Evolutionary conservation across 495 filamentous ascomycete species (phyloP).

Genomic region (Physcia stellaris): DNA sequence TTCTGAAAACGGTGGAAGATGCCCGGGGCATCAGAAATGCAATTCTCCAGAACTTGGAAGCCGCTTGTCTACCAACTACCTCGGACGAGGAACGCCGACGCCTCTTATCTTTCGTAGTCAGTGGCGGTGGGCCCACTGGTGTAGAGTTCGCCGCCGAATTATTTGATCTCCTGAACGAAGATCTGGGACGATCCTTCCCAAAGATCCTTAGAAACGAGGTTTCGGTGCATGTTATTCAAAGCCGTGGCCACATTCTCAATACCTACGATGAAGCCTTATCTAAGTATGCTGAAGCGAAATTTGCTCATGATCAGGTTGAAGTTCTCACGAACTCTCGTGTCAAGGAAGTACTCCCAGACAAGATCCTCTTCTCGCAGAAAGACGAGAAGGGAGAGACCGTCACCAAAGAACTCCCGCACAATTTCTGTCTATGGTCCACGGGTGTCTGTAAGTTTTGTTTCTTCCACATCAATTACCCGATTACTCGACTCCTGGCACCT

Average conservation of each 20-base stretch:
- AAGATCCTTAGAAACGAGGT: constrained; percentile 88
- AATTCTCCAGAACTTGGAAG: constrained; percentile 84
- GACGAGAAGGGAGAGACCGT: constrained; percentile 55
- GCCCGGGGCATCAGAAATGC: constrained; percentile 77
- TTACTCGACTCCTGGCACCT: not conserved
- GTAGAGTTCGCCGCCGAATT: constrained; percentile 97
- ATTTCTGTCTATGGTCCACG: constrained; percentile 96
- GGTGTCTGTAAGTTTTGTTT: constrained; percentile 47
- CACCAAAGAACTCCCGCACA: constrained; percentile 87
- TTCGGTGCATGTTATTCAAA: constrained; percentile 94
- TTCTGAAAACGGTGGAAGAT: constrained; percentile 87
- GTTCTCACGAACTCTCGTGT: constrained; percentile 87
- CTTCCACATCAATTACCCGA: not conserved
- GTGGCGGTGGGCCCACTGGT: constrained; percentile 90
- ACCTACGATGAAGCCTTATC: constrained; percentile 95
- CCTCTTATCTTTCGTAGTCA: constrained; percentile 84
- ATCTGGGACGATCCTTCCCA: constrained; percentile 71
- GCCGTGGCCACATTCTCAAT: constrained; percentile 85
- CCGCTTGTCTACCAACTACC: constrained; percentile 86
- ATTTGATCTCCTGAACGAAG: constrained; percentile 92
- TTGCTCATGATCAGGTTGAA: constrained; percentile 79
- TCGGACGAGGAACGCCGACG: constrained; percentile 76
- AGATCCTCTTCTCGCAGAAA: constrained; percentile 78
- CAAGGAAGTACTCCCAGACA: constrained; percentile 69
- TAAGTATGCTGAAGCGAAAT: constrained; percentile 72